Conservation (phyloP, 805 yeast genomes). For the Osmozyma mogii region DNA sequence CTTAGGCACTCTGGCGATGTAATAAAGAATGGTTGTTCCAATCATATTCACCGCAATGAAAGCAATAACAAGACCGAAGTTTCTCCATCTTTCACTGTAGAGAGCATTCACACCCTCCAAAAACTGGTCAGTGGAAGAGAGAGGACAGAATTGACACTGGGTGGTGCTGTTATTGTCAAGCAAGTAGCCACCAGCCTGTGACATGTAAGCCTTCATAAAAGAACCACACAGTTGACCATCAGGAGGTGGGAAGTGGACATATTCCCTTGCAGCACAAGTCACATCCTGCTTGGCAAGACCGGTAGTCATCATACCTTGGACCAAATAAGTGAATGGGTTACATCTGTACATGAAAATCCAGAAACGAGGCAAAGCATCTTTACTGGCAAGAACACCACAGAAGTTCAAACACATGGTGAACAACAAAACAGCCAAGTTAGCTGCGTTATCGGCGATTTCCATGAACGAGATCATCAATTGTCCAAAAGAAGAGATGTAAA, state of each 20-base stretch:
- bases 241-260: constrained; percentile 32
- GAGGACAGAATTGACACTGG: constrained; percentile 44
- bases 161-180: constrained; percentile 41
- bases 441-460: background rate
- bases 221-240: constrained; percentile 56
- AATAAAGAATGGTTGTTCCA: constrained; percentile 33
- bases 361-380: constrained; percentile 60
- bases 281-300: constrained; percentile 48
- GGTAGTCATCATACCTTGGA: constrained; percentile 13
- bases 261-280: constrained; percentile 31
- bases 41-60: constrained; percentile 46
- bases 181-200: constrained; percentile 47
- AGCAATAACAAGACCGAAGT: constrained; percentile 54
- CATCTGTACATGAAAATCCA: constrained; percentile 79
- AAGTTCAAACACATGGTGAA: constrained; percentile 10
- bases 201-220: constrained; percentile 40
- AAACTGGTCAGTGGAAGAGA: constrained; percentile 39
- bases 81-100: constrained; percentile 54
- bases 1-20: constrained; percentile 20
- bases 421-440: background rate
- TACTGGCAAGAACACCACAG: constrained; percentile 19
- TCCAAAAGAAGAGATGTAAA: background rate
- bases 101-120: constrained; percentile 35
- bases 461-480: background rate
- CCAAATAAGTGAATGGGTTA: constrained; percentile 65